Evolutionary conservation across 2,329 filamentous ascomycete species (phyloP).

Genomic region (Cladosporium sp.): DNA sequence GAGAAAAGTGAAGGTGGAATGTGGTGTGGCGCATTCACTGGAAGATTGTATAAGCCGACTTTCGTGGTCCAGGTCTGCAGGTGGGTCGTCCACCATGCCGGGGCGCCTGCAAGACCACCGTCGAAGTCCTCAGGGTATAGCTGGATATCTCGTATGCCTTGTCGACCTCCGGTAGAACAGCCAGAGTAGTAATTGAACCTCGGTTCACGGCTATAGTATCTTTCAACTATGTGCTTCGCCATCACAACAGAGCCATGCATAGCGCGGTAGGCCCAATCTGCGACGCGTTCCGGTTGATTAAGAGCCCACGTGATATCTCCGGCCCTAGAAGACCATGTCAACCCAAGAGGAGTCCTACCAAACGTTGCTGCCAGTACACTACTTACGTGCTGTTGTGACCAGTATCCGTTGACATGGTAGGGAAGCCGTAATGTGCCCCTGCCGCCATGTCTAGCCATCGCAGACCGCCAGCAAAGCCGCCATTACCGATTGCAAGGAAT

Average conservation of each 20-base stretch:
- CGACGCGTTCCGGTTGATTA: conserved; percentile 32
- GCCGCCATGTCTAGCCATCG: conserved; percentile 43
- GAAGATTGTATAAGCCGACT: conserved; percentile 47
- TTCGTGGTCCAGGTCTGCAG: conserved; percentile 43
- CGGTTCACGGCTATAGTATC: conserved; percentile 44
- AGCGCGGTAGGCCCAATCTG: conserved; percentile 37
- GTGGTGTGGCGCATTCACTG: conserved; percentile 41
- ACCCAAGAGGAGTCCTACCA: too few species aligned
- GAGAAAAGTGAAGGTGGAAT: conserved; percentile 43
- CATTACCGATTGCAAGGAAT: conserved; percentile 37
- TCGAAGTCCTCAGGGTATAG: conserved; percentile 55
- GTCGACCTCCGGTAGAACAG: conserved; percentile 56
- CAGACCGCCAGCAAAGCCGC: conserved; percentile 41
- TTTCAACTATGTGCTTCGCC: conserved; percentile 45
- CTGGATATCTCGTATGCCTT: conserved; percentile 54
- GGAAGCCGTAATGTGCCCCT: conserved; percentile 34
- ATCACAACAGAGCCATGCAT: conserved; percentile 48
- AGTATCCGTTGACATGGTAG: conserved; percentile 39
- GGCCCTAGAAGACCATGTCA: background rate
- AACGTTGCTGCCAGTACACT: background rate
- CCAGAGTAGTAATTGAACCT: conserved; percentile 53
- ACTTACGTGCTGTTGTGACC: conserved; percentile 31
- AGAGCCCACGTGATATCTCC: conserved; percentile 36
- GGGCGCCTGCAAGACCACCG: conserved; percentile 50
- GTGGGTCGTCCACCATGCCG: conserved; percentile 50